Evolutionary conservation across 352 stramenopile genomes (phyloP), one percentile per base, ranked within the genome.

Genomic region (Globisporangium barbulae): DNA sequence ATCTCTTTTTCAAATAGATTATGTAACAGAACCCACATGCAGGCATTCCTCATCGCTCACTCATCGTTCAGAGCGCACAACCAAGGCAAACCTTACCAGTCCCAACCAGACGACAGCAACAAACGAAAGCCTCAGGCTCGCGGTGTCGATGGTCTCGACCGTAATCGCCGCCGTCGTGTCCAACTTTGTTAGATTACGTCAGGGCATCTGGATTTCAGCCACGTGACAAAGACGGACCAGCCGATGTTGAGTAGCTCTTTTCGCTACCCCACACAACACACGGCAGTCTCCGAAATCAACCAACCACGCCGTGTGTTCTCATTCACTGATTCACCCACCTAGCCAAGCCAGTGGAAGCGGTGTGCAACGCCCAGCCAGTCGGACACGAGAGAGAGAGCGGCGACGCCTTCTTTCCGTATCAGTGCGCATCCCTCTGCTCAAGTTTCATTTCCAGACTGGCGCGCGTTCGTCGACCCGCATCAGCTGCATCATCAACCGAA

Each of bases 361-460:
- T 54, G 49, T 55, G 49, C 49, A 56, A 56, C 28, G 50, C 50
- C 50, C 50, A 56, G 50, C 52, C 52, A 57, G 52, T 57, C 52
- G 52, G 31, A 44, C 52, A 57, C 50, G 49, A 55, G 25, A 19
- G 21, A 21, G 41, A 22, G 35, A 47, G 41, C 41, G 15, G 5
- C 15, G 41, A n/a, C 30, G 21, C 31, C 33, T 28, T 57, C 52
- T 31, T 57, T 44, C 30, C n/a, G 19, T 30, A 57, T 57, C 52
- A 44, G 52, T 44, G 52, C 52, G 52, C 52, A 57, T 57, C 52
- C 22, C 17, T 56, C 17, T 13, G 9, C 48, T 56, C 50, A 33
- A 37, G n/a, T 56, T 56, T 56, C 52, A 57, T 57, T 57, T 57
- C 52, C 52, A 57, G 19, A 57, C 52, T 57, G n/a, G 50, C 41